These are phyloP conservation scores for Chamaenerion angustifolium DNA, from an alignment of 345 rosid genomes.

Conservation along the genomic window DNA sequence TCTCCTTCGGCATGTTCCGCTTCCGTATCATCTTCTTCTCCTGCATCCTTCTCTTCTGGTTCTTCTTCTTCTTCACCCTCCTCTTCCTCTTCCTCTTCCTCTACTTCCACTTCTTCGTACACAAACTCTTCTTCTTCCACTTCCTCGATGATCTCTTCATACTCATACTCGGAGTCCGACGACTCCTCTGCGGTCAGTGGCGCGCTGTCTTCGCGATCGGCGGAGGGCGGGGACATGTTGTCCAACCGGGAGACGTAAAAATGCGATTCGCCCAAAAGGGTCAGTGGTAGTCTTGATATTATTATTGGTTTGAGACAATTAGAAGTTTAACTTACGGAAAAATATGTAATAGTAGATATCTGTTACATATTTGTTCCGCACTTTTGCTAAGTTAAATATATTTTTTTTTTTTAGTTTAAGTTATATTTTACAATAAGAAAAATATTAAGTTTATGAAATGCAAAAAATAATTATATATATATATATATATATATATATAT, in stretches of 20 bases:
- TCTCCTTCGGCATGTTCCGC: neutral
- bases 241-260: neutral
- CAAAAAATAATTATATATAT: no score
- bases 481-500: no score
- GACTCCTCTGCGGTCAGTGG: slow-evolving; percentile 1
- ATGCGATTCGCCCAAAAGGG: neutral
- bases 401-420: no score
- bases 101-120: slow-evolving; percentile 2
- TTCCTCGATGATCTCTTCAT: slow-evolving; percentile 1
- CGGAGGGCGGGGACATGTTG: slow-evolving; percentile 3
- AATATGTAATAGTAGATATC: no score
- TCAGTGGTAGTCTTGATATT: no score
- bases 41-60: neutral
- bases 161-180: neutral
- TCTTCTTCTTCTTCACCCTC: neutral
- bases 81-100: neutral
- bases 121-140: neutral
- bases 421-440: no score
- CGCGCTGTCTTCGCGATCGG: neutral
- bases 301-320: no score
- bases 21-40: neutral
- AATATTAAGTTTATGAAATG: no score
- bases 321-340: no score
- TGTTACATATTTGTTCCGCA: no score
- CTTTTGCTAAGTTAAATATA: no score